A percentile compares a stretch with the other conserved stretches of the same genome.
phyloP scores from a whole-genome alignment of 139 green algal species.

The Chara braunii region DNA sequence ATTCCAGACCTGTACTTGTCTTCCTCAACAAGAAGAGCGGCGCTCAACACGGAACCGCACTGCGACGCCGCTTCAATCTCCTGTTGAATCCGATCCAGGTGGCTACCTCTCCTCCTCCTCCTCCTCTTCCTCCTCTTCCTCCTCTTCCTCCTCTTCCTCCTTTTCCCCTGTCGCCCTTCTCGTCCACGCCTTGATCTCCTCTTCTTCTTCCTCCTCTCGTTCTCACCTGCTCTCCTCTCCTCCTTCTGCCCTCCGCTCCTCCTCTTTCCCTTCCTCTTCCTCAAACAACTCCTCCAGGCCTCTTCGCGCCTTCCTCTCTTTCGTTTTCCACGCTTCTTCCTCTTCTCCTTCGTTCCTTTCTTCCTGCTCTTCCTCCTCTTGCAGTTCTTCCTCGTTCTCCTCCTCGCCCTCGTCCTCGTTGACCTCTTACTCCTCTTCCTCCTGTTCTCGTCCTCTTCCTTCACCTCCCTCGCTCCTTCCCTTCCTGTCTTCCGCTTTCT shows the following conservation, averaged over 20 bases:
- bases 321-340: neutral
- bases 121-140: neutral
- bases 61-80: constrained; percentile 54
- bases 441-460: neutral
- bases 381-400: neutral
- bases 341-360: neutral
- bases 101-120: neutral
- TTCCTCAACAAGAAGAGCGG: constrained; percentile 71
- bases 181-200: neutral
- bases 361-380: neutral
- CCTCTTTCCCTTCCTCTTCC: neutral
- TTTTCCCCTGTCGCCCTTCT: neutral
- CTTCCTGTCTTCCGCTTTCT: neutral
- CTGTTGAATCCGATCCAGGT: constrained; percentile 74
- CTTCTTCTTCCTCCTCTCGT: neutral
- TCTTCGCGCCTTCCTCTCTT: neutral
- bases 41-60: constrained; percentile 48
- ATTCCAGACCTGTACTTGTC: constrained; percentile 45
- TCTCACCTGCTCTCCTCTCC: neutral
- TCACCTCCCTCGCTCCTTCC: neutral
- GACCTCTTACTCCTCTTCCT: neutral
- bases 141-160: neutral
- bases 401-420: neutral
- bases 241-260: neutral
- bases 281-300: neutral